Percentiles rank a stretch among this genome's conserved stretches.
These are phyloP conservation scores for Exophiala oligosperma DNA, from an alignment of 2,329 filamentous ascomycete genomes.

Conservation along the genomic window DNA sequence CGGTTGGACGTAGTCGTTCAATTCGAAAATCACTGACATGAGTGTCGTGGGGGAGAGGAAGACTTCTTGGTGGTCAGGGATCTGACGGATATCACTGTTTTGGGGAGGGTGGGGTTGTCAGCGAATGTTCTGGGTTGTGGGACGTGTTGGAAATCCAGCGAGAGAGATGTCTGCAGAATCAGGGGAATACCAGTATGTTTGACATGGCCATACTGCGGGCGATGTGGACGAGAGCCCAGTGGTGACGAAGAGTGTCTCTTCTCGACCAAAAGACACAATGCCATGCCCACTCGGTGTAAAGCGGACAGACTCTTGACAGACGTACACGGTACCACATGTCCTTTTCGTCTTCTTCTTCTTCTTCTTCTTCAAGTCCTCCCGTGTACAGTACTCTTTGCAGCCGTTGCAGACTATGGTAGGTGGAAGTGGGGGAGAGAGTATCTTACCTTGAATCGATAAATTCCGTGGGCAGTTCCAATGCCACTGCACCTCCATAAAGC, in stretches of 20 bases:
- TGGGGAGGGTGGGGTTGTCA: not conserved
- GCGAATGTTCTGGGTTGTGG: not conserved
- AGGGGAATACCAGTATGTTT: no score
- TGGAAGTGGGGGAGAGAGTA: not conserved
- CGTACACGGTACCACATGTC: no score
- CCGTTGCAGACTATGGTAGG: not conserved
- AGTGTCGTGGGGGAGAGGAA: constrained; percentile 82
- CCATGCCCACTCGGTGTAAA: no score
- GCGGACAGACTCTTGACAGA: no score
- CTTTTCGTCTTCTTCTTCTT: no score
- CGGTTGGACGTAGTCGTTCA: constrained; percentile 72
- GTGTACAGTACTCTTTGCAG: not conserved
- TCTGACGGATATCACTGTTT: constrained; percentile 28
- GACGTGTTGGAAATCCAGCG: no score
- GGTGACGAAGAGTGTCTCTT: no score
- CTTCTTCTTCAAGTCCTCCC: no score
- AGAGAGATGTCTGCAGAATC: no score
- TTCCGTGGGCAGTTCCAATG: constrained; percentile 24
- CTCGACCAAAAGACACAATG: no score
- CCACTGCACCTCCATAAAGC: constrained; percentile 30
- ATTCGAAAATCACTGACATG: constrained; percentile 85
- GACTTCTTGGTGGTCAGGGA: constrained; percentile 77
- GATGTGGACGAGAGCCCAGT: no score
- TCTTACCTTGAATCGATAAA: constrained; percentile 29
- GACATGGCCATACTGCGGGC: no score